Evolutionary conservation across 768 basidiomycete species (phyloP).

Genomic region (Lactarius quietus): DNA sequence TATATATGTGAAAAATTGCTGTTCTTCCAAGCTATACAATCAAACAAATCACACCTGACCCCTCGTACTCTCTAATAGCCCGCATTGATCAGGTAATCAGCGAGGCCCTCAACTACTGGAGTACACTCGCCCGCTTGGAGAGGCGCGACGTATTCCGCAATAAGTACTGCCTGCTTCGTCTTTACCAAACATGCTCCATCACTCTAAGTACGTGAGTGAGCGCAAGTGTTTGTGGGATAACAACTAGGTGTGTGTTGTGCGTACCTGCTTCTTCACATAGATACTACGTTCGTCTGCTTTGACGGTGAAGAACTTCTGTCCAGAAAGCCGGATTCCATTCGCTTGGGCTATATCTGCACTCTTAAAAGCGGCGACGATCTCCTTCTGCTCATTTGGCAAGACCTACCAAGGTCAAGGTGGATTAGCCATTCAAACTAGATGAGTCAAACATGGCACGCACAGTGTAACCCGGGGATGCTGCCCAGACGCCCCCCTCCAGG

Average conservation of each 20-base stretch:
- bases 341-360: conserved; percentile 43
- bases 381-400: conserved; percentile 58
- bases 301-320: conserved; percentile 74
- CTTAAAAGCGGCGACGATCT: conserved; percentile 47
- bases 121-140: conserved; percentile 64
- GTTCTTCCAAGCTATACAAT: conserved; percentile 13
- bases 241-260: conserved; percentile 31
- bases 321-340: conserved; percentile 59
- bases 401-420: conserved; percentile 42
- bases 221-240: not conserved
- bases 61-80: conserved; percentile 42
- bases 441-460: conserved; percentile 40
- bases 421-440: not conserved
- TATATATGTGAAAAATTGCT: conserved; percentile 1
- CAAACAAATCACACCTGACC: conserved; percentile 1
- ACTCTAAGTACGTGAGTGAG: conserved; percentile 41
- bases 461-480: conserved; percentile 51
- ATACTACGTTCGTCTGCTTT: conserved; percentile 48
- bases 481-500: conserved; percentile 75
- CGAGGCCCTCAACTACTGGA: conserved; percentile 60
- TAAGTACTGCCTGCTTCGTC: conserved; percentile 82
- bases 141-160: conserved; percentile 69
- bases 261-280: conserved; percentile 74
- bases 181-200: conserved; percentile 73
- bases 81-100: conserved; percentile 68